These are phyloP conservation scores for Hydnomerulius pinastri DNA, from an alignment of 768 basidiomycete species.

Conservation along the genomic window DNA sequence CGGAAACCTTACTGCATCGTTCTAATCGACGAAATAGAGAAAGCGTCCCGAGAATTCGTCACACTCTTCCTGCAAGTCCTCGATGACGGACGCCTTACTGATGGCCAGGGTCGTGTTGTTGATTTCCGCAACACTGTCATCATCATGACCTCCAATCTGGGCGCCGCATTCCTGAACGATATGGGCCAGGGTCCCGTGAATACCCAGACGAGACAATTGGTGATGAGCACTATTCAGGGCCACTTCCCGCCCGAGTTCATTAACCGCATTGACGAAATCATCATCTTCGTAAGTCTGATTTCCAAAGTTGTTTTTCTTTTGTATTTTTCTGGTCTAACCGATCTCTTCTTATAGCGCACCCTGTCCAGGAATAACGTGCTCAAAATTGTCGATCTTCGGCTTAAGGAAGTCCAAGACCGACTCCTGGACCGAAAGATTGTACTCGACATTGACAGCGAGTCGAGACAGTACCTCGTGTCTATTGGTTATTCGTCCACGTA, in stretches of 20 bases:
- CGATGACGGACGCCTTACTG: conserved; percentile 90
- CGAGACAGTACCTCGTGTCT: conserved; percentile 74
- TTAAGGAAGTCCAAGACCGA: conserved; percentile 83
- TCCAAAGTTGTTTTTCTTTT: neutral
- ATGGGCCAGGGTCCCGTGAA: conserved; percentile 72
- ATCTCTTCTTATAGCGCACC: conserved; percentile 56
- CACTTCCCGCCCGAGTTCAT: conserved; percentile 95
- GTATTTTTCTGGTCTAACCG: conserved; percentile 22
- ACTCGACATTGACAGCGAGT: conserved; percentile 72
- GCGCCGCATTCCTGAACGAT: conserved; percentile 74
- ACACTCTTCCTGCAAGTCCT: conserved; percentile 81
- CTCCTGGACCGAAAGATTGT: conserved; percentile 79
- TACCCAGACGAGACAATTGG: conserved; percentile 57
- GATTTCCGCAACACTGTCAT: conserved; percentile 92
- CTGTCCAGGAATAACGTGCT: conserved; percentile 76
- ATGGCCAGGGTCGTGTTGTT: conserved; percentile 87
- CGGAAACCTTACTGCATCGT: conserved; percentile 89
- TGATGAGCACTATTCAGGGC: conserved; percentile 75
- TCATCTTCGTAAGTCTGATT: conserved; percentile 56
- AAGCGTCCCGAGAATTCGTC: conserved; percentile 77
- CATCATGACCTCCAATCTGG: conserved; percentile 93
- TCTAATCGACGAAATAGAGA: conserved; percentile 89
- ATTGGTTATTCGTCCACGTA: conserved; percentile 81
- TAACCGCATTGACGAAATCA: conserved; percentile 86
- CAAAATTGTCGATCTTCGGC: conserved; percentile 86